Percentiles rank a stretch among this genome's conserved stretches.
Conservation (phyloP, 495 filamentous ascomycete genomes). For the Thermothielavioides terrestris region DNA sequence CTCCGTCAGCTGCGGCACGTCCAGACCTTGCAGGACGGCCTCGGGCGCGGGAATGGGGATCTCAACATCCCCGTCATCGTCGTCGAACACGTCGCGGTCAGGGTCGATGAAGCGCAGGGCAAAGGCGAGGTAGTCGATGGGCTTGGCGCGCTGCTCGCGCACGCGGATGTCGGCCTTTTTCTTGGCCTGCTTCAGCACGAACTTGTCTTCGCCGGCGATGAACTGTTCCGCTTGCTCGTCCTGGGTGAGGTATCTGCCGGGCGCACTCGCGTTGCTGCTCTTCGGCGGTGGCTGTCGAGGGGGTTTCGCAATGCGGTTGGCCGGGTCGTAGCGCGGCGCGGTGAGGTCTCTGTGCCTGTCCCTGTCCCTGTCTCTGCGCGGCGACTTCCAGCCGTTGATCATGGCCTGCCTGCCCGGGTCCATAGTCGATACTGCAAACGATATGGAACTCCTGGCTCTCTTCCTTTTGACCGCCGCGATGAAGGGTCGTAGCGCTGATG, state of each 20-base stretch:
- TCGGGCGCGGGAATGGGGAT: constrained; percentile 77
- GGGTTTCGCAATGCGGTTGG: constrained; percentile 38
- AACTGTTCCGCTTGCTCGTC: constrained; percentile 76
- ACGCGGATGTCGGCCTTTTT: constrained; percentile 96
- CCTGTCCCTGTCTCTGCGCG: constrained; percentile 19
- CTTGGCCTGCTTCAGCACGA: constrained; percentile 94
- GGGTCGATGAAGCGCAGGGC: constrained; percentile 81
- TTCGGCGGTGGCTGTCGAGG: constrained; percentile 25
- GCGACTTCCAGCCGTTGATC: constrained; percentile 37
- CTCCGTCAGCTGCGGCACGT: constrained; percentile 61
- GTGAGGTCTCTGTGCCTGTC: constrained; percentile 32
- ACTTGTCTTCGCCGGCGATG: constrained; percentile 90
- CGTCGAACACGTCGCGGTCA: constrained; percentile 67
- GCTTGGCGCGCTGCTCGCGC: constrained; percentile 83
- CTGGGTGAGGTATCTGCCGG: constrained; percentile 36
- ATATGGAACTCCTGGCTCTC: too few relatives aligned
- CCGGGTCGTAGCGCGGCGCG: constrained; percentile 37
- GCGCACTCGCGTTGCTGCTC: constrained; percentile 8
- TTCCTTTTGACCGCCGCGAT: too few relatives aligned
- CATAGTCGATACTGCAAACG: constrained; percentile 21
- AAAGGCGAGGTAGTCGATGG: constrained; percentile 93
- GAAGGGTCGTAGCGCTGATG: background rate
- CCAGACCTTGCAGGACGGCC: constrained; percentile 66
- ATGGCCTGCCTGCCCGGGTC: constrained; percentile 41
- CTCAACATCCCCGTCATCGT: constrained; percentile 64